phyloP scores from a whole-genome alignment of 2,329 filamentous ascomycete genomes.

The Cordyceps farinosa region DNA sequence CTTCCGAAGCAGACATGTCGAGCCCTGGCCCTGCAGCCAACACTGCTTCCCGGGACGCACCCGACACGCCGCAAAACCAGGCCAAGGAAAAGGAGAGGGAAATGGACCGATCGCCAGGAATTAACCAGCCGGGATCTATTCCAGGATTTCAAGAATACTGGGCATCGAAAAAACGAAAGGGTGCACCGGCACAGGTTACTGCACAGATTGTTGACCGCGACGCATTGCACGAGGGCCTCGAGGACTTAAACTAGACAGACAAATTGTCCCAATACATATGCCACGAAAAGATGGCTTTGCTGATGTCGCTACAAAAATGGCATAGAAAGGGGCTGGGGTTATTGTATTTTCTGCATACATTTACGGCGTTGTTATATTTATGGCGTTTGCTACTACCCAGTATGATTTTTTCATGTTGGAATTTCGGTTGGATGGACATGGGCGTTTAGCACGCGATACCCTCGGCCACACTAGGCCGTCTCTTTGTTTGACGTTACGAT shows the following conservation, averaged over 20 bases:
- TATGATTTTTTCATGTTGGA: slow-evolving; percentile 1
- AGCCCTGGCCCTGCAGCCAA: slow-evolving; percentile 8
- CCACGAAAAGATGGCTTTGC: background rate
- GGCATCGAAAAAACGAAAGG: slow-evolving; percentile 47
- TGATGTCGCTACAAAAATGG: background rate
- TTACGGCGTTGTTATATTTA: background rate
- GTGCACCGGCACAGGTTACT: slow-evolving; percentile 53
- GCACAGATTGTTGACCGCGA: slow-evolving; percentile 56
- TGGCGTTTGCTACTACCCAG: slow-evolving; percentile 2
- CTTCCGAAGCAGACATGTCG: slow-evolving; percentile 10
- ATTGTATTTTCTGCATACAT: slow-evolving; percentile 11
- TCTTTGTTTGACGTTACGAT: slow-evolving; percentile 15
- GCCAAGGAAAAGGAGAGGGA: slow-evolving; percentile 35
- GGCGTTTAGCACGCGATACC: slow-evolving; percentile 21
- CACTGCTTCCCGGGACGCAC: background rate
- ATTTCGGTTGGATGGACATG: background rate
- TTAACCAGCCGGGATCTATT: slow-evolving; percentile 74
- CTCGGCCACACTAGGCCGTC: slow-evolving; percentile 20
- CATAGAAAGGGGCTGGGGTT: background rate
- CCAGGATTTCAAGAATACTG: slow-evolving; percentile 64
- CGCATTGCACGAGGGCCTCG: slow-evolving; percentile 57
- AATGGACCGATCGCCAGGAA: slow-evolving; percentile 59
- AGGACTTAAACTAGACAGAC: slow-evolving; percentile 23
- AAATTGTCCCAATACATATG: background rate
- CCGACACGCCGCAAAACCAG: slow-evolving; percentile 14